phyloP scores from a whole-genome alignment of 441 rosid species.

The Francoa sonchifolia region DNA sequence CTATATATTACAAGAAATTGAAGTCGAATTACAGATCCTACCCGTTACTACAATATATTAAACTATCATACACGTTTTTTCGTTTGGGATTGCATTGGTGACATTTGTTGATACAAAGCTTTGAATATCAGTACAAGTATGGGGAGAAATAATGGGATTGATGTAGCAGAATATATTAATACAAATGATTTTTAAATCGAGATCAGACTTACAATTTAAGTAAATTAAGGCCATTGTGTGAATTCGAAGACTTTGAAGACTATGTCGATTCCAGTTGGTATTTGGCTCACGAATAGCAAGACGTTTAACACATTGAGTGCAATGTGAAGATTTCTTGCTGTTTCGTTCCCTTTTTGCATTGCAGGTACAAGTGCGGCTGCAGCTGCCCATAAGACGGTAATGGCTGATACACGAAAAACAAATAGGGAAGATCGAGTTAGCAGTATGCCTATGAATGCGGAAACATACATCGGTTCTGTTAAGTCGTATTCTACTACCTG shows the following conservation, averaged over 20 bases:
- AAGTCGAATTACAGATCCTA: too few species aligned
- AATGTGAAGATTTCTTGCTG: conserved; percentile 75
- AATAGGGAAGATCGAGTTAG: conserved; percentile 8
- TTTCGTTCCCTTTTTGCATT: conserved; percentile 78
- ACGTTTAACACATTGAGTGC: conserved; percentile 57
- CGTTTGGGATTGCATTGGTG: too few species aligned
- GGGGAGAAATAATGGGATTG: too few species aligned
- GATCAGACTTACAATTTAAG: not conserved
- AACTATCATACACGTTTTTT: too few species aligned
- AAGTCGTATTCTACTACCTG: conserved; percentile 27
- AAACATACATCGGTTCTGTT: not conserved
- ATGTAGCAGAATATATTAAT: not conserved
- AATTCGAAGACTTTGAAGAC: conserved; percentile 65
- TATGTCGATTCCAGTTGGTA: conserved; percentile 75
- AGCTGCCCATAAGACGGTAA: conserved; percentile 71
- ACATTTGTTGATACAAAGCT: too few species aligned
- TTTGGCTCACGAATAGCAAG: conserved; percentile 55
- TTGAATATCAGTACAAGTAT: too few species aligned
- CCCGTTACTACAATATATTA: too few species aligned
- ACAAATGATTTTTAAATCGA: not conserved
- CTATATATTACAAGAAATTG: too few species aligned
- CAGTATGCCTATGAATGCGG: not conserved
- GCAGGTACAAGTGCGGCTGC: conserved; percentile 87
- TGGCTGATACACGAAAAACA: conserved; percentile 27
- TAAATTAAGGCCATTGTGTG: conserved; percentile 66